These are phyloP conservation scores for Verticillium albo-atrum DNA, from an alignment of 2,329 filamentous ascomycete species.

Conservation along the genomic window DNA sequence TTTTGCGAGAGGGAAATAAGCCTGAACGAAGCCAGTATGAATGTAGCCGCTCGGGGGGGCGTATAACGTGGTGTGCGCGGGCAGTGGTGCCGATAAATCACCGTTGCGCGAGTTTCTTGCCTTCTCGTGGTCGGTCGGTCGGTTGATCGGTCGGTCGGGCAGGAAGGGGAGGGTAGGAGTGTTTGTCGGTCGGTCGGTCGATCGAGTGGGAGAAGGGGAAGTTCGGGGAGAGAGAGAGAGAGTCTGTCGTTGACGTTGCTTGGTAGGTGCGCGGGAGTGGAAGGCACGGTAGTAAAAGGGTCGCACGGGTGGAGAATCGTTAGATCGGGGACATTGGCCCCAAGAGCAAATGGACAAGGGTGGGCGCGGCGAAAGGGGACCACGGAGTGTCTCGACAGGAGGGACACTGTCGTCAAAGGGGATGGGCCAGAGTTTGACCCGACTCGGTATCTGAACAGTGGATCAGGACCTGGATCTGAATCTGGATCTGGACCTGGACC, in stretches of 20 bases:
- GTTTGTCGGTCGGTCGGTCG: neutral
- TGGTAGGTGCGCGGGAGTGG: neutral
- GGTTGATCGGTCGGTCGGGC: neutral
- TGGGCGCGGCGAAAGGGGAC: neutral
- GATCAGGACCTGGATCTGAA: neutral
- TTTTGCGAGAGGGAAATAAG: neutral
- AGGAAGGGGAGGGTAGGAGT: neutral
- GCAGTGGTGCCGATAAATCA: neutral
- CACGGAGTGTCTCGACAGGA: neutral
- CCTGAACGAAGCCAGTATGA: neutral
- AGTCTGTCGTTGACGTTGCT: neutral
- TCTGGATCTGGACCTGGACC: neutral
- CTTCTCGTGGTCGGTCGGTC: neutral
- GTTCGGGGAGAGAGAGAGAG: neutral
- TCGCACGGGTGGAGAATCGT: conserved; percentile 1
- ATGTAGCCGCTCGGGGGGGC: neutral
- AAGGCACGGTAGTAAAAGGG: conserved; percentile 1
- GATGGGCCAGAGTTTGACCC: neutral
- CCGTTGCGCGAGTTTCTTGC: neutral
- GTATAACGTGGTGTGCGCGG: neutral
- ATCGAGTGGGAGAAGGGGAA: neutral
- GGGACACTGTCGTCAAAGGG: neutral
- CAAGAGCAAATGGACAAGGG: neutral
- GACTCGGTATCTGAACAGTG: neutral
- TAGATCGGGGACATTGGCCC: neutral